Conservation (phyloP, 345 rosid genomes). For the Crucihimalaya himalaica region DNA sequence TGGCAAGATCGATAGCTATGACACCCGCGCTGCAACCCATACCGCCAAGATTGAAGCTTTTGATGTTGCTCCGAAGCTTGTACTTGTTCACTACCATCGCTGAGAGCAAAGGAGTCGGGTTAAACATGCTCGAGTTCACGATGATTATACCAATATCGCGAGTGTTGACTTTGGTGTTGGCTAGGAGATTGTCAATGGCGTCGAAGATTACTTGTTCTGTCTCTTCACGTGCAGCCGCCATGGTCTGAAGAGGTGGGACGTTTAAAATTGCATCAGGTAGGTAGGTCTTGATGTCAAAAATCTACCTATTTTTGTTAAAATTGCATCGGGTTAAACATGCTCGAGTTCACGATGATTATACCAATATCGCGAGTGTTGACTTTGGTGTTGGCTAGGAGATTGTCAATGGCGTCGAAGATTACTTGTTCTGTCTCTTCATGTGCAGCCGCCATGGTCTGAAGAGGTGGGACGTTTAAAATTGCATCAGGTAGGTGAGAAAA, state of each 20-base stretch:
- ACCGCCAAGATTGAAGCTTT: constrained; percentile 35
- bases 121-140: constrained; percentile 32
- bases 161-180: constrained; percentile 62
- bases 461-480: constrained; percentile 61
- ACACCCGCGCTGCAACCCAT: constrained; percentile 44
- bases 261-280: constrained; percentile 62
- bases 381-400: constrained; percentile 63
- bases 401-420: constrained; percentile 77
- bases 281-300: no score
- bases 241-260: constrained; percentile 71
- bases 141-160: constrained; percentile 66
- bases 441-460: constrained; percentile 78
- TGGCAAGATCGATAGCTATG: constrained; percentile 35
- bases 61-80: constrained; percentile 32
- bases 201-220: constrained; percentile 90
- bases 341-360: constrained; percentile 40
- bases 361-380: constrained; percentile 75
- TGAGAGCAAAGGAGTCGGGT: constrained; percentile 39
- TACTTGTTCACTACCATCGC: constrained; percentile 41
- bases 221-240: constrained; percentile 79
- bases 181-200: constrained; percentile 66
- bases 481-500: constrained; percentile 64
- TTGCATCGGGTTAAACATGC: constrained; percentile 36
- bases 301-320: no score
- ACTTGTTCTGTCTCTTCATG: constrained; percentile 86